phyloP scores from a whole-genome alignment of 176 grass and related monocot species.

The Musa acuminata region DNA sequence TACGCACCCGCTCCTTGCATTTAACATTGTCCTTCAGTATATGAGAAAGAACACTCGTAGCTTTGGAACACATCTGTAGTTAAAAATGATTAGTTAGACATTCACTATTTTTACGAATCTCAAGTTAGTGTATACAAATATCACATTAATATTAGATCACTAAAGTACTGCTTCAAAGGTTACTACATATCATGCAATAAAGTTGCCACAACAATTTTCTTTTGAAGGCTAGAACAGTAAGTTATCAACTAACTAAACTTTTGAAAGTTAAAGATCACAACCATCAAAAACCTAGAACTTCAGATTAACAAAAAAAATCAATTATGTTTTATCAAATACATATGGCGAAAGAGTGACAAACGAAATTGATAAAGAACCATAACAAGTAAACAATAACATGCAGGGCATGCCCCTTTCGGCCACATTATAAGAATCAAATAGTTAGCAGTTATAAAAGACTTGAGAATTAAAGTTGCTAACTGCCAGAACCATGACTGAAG shows the following conservation, averaged over 20 bases:
- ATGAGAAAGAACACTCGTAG: conserved; percentile 83
- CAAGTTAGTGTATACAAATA: too few species aligned
- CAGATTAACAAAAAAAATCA: background rate
- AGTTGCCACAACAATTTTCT: background rate
- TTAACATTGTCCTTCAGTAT: conserved; percentile 88
- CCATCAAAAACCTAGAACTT: background rate
- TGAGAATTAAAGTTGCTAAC: too few species aligned
- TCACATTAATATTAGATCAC: too few species aligned
- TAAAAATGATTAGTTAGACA: background rate
- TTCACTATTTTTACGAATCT: too few species aligned
- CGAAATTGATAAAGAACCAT: background rate
- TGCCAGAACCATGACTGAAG: too few species aligned
- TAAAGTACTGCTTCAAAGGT: background rate
- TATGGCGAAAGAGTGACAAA: background rate
- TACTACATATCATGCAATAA: background rate
- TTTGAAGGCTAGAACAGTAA: background rate
- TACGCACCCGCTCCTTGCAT: conserved; percentile 86
- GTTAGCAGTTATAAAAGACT: too few species aligned
- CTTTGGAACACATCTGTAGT: conserved; percentile 78
- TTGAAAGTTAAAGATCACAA: background rate
- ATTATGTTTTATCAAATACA: background rate
- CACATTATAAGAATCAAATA: too few species aligned
- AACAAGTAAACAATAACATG: background rate
- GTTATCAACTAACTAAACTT: background rate
- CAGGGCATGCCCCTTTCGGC: too few species aligned